Base-by-base conservation (phyloP, 148 eudicot species). In the Camellia lanceoleosa region DNA sequence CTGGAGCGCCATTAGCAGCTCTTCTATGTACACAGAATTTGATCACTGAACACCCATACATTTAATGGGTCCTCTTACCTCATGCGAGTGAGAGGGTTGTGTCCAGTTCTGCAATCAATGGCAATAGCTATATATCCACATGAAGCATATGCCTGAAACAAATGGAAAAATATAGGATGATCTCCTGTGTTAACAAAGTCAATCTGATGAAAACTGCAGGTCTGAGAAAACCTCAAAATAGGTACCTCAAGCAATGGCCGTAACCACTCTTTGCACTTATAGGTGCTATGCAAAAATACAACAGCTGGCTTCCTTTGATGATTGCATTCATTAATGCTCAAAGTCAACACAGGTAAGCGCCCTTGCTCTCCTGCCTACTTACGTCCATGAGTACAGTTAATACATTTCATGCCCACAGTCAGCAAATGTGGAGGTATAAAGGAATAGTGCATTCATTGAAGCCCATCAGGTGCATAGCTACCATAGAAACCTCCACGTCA, bases 261-360 rank as follows among this genome's bases (percentile, higher is more conserved):
- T 52, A 94, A 73, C 98, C 97, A 97, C 84, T 97, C 99, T 84
- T 97, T 97, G 87, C 92, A 90, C 83, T 92, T 94, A 75, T 90
- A 76, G 55, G 98, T 91, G 89, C 99, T 94, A 71, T 97, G 99
- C 59, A 97, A 79, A 71, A 97, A 78, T 18, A 97, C 94, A 80
- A 97, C 54, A 62, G 97, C 97, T 77, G 99, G 98, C 65, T 89
- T 91, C 84, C 82, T 97, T 74, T 84, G 60, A 60, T 83, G 83
- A 63, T 20, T 75, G 67, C 46, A 79, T 76, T 85, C 87, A 81
- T 90, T 89, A 89, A 92, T 73, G 81, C 91, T 97, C 83, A 97
- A 76, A 56, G 92, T 83, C 82, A 97, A 80, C 81, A 97, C 91
- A 16, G 99, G 98, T 82, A 97, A 81, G 7, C 89, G 89, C 52